Evolutionary conservation across 176 grass and related monocot genomes (phyloP).

Genomic region (Oropetium thomaeum): DNA sequence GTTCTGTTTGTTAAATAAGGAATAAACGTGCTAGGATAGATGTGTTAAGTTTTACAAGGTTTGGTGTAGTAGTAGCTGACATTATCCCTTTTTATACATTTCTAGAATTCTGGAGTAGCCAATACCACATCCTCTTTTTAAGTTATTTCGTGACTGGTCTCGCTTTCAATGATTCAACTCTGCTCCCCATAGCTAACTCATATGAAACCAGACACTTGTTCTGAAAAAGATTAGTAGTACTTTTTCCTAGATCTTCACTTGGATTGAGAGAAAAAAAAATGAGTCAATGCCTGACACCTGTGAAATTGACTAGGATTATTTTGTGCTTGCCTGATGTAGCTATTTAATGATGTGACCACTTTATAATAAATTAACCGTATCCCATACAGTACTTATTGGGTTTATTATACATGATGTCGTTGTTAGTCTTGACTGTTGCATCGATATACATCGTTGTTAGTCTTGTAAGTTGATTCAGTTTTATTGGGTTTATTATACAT

Average conservation of each 20-base stretch:
- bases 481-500: neutral
- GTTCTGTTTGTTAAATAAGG: constrained; percentile 1
- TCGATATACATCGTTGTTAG: neutral
- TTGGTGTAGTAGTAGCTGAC: neutral
- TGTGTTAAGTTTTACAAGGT: neutral
- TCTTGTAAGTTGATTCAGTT: neutral
- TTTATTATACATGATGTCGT: no score
- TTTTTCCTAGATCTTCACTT: constrained; percentile 10
- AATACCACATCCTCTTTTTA: constrained; percentile 6
- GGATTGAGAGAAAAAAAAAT: constrained; percentile 9
- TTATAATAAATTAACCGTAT: neutral
- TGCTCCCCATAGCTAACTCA: neutral
- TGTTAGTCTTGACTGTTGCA: no score
- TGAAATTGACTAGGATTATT: neutral
- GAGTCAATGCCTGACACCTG: constrained; percentile 10
- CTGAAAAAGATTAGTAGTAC: constrained; percentile 1
- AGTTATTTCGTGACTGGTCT: neutral
- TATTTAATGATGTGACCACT: constrained; percentile 1
- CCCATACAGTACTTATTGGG: no score
- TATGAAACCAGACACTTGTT: constrained; percentile 16
- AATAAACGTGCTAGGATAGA: neutral
- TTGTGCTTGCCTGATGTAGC: neutral
- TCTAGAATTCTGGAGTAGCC: neutral
- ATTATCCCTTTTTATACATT: neutral
- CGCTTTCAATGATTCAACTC: constrained; percentile 3